These are phyloP conservation scores for Angomonas deanei DNA, from an alignment of 208 protist species.

Conservation along the genomic window DNA sequence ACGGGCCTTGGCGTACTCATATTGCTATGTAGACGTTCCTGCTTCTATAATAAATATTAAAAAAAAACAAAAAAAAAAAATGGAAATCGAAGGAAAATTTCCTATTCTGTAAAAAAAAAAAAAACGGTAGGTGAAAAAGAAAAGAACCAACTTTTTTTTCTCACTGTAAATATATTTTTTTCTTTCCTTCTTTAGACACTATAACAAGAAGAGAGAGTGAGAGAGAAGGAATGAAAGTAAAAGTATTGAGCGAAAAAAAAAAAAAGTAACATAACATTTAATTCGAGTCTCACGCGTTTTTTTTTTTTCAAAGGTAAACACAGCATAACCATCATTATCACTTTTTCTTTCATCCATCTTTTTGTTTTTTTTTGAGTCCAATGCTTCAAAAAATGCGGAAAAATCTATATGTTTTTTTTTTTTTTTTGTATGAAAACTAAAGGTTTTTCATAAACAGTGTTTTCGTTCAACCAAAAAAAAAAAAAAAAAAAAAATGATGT, in stretches of 20 bases:
- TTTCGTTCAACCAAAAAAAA: background rate
- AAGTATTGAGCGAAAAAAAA: background rate
- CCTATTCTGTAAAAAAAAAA: constrained; percentile 12
- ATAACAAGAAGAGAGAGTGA: background rate
- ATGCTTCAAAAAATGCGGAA: too few relatives aligned
- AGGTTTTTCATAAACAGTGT: background rate
- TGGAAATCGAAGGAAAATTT: constrained; percentile 1
- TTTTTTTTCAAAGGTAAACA: background rate
- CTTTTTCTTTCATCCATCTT: constrained; percentile 5
- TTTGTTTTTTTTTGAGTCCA: too few relatives aligned
- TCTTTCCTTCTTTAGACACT: constrained; percentile 1
- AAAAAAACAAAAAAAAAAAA: constrained; percentile 3
- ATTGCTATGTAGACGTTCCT: too few relatives aligned
- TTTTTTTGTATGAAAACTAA: background rate
- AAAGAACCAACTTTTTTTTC: background rate
- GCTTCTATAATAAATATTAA: too few relatives aligned
- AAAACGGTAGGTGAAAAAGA: constrained; percentile 4
- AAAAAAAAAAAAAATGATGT: background rate
- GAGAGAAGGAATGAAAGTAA: constrained; percentile 1
- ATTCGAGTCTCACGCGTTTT: too few relatives aligned
- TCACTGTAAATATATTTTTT: background rate
- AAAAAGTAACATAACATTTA: background rate
- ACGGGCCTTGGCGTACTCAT: too few relatives aligned
- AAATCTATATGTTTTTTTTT: background rate
- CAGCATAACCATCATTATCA: background rate